A percentile compares a stretch with the other conserved stretches of the same genome.
Evolutionary conservation across 495 filamentous ascomycete species (phyloP).

Genomic region (Penicillium salamii): DNA sequence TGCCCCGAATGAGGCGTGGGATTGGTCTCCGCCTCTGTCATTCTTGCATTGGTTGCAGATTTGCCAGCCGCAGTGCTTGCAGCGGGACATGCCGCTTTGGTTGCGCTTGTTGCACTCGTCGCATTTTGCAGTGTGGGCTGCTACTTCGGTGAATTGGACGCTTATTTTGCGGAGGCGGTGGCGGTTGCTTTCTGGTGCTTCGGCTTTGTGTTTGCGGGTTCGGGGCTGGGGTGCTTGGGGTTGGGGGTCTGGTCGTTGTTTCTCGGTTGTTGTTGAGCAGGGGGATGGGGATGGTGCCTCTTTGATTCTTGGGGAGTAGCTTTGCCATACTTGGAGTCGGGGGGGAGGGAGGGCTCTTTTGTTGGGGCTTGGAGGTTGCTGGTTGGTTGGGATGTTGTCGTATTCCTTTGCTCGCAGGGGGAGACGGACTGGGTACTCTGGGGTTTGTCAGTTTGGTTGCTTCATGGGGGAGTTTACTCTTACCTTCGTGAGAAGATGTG

Average conservation of each 20-base stretch:
- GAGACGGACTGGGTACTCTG: too few relatives aligned
- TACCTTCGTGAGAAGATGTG: too few relatives aligned
- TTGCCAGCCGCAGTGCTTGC: constrained; percentile 43
- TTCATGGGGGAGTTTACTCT: too few relatives aligned
- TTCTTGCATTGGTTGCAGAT: constrained; percentile 39
- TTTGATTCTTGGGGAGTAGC: background rate
- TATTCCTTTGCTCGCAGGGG: too few relatives aligned
- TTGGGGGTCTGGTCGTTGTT: background rate
- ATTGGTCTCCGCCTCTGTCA: constrained; percentile 17
- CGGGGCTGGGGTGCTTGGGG: background rate
- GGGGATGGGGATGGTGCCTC: background rate
- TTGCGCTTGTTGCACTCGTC: constrained; percentile 48
- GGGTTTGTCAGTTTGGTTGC: too few relatives aligned
- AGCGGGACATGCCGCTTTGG: constrained; percentile 40
- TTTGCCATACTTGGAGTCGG: background rate
- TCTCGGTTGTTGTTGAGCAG: background rate
- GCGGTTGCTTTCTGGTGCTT: too few relatives aligned
- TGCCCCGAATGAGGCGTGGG: constrained; percentile 16
- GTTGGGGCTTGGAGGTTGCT: too few relatives aligned
- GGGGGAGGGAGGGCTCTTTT: too few relatives aligned
- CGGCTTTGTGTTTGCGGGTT: background rate
- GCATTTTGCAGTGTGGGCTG: constrained; percentile 50
- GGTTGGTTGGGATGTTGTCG: too few relatives aligned
- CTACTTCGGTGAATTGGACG: constrained; percentile 31
- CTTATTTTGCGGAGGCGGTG: background rate